Conservation (phyloP, 2,329 filamentous ascomycete genomes). For the Cladosporium halotolerans region DNA sequence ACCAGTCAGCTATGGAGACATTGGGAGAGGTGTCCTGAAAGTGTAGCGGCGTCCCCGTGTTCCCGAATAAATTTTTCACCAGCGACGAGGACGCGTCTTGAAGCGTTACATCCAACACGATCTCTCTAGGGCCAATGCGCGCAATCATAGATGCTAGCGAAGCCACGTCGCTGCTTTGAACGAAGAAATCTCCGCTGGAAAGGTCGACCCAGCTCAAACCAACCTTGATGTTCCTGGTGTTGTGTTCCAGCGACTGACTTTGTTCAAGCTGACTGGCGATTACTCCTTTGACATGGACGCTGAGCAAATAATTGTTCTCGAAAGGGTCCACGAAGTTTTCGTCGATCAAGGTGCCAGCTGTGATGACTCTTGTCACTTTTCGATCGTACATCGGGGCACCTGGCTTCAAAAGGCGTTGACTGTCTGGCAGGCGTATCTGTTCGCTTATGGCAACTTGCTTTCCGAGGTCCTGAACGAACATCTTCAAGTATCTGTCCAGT, state of each 20-base stretch:
- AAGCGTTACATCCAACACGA: constrained; percentile 60
- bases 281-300: constrained; percentile 55
- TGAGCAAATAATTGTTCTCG: constrained; percentile 86
- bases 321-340: constrained; percentile 96
- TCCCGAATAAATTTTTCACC: constrained; percentile 26
- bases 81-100: constrained; percentile 41
- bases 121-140: constrained; percentile 75
- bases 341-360: constrained; percentile 91
- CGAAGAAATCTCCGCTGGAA: constrained; percentile 91
- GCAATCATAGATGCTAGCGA: constrained; percentile 75
- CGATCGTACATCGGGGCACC: constrained; percentile 81
- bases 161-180: constrained; percentile 64
- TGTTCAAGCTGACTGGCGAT: constrained; percentile 3
- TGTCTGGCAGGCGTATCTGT: constrained; percentile 59
- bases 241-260: constrained; percentile 3
- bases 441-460: constrained; percentile 92
- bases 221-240: constrained; percentile 40
- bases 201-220: constrained; percentile 92
- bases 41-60: constrained; percentile 61
- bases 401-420: constrained; percentile 61
- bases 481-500: constrained; percentile 85
- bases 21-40: constrained; percentile 47
- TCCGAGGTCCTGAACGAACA: constrained; percentile 82
- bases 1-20: constrained; percentile 51
- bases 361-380: constrained; percentile 78